phyloP scores from a whole-genome alignment of 2,329 filamentous ascomycete species.

The Cercospora berteroae region DNA sequence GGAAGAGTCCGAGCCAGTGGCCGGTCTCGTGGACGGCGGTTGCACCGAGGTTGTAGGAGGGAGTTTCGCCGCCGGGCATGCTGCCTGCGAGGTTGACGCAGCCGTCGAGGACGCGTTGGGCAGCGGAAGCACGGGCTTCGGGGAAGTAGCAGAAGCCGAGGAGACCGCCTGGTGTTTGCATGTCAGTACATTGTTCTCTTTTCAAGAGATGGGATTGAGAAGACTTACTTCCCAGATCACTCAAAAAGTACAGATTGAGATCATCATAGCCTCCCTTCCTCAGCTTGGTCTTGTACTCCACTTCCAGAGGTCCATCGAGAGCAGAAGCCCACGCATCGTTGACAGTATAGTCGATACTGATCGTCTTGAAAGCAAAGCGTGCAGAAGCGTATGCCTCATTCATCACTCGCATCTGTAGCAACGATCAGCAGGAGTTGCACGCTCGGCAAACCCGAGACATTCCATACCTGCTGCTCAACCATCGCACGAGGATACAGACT shows the following conservation, averaged over 20 bases:
- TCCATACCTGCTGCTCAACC: conserved; percentile 26
- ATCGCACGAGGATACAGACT: conserved; percentile 39
- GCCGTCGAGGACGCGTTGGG: conserved; percentile 46
- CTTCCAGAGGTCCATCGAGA: conserved; percentile 40
- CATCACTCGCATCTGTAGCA: conserved; percentile 35
- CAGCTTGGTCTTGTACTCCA: conserved; percentile 51
- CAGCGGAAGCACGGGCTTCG: conserved; percentile 42
- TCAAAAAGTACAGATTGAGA: conserved; percentile 58
- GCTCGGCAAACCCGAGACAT: not conserved
- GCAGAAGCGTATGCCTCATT: conserved; percentile 47
- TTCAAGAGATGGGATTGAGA: not conserved
- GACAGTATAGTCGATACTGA: conserved; percentile 48
- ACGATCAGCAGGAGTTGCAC: not conserved
- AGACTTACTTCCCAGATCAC: conserved; percentile 40
- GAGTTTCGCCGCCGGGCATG: conserved; percentile 50
- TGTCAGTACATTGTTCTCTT: not conserved
- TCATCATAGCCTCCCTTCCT: conserved; percentile 52
- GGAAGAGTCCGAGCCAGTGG: conserved; percentile 36
- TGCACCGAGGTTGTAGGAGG: conserved; percentile 43
- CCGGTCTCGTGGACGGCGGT: conserved; percentile 45
- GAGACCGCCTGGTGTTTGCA: conserved; percentile 14
- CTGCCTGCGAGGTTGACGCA: conserved; percentile 55
- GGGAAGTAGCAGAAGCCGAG: conserved; percentile 30
- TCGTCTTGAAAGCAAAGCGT: conserved; percentile 46
- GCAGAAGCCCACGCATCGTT: conserved; percentile 53